phyloP scores from a whole-genome alignment of 805 yeast species.

The Candida piceae region DNA sequence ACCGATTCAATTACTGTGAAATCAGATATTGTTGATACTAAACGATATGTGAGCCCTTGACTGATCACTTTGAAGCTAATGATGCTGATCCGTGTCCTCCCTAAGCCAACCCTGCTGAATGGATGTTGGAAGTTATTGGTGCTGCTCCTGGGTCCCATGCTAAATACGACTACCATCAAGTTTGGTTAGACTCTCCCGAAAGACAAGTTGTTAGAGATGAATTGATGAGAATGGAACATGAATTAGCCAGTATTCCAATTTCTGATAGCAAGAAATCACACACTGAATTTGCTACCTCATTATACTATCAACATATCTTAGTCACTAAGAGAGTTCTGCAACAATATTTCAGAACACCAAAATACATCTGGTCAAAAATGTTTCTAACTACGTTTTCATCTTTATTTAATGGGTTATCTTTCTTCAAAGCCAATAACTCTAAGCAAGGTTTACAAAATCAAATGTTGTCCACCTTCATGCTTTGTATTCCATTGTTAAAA shows the following conservation, averaged over 20 bases:
- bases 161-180: conserved; percentile 65
- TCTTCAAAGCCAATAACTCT: conserved; percentile 58
- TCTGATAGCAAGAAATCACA: conserved; percentile 30
- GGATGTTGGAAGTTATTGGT: conserved; percentile 86
- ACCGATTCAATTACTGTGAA: no score
- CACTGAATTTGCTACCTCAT: conserved; percentile 39
- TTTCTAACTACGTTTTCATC: conserved; percentile 48
- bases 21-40: no score
- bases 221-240: conserved; percentile 59
- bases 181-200: conserved; percentile 71
- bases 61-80: conserved; percentile 58
- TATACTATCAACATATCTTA: conserved; percentile 35
- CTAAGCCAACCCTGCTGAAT: conserved; percentile 78
- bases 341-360: conserved; percentile 64
- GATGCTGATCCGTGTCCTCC: conserved; percentile 67
- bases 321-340: conserved; percentile 49
- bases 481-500: conserved; percentile 50
- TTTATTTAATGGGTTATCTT: conserved; percentile 64
- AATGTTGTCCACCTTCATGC: conserved; percentile 73
- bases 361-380: conserved; percentile 53
- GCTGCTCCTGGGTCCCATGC: conserved; percentile 81
- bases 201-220: conserved; percentile 53
- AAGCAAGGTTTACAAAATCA: conserved; percentile 75
- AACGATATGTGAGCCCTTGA: conserved; percentile 48
- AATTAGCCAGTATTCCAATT: conserved; percentile 37